Evolutionary conservation across 208 protist genomes (phyloP).

Genomic region (Leptomonas seymouri): DNA sequence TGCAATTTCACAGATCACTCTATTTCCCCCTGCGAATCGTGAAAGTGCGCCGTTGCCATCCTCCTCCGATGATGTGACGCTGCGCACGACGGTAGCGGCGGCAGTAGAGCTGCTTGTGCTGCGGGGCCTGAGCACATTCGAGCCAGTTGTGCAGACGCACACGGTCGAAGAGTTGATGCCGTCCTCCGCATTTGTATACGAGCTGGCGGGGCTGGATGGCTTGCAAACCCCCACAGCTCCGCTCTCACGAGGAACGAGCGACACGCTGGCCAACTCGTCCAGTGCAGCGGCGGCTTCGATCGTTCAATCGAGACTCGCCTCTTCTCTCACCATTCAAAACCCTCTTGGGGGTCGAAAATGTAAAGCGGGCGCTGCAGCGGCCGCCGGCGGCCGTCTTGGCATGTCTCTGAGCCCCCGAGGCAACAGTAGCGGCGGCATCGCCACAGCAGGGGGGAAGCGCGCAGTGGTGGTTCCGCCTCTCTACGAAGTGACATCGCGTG

Average conservation of each 20-base stretch:
- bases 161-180: constrained; percentile 30
- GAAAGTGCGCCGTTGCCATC: neutral
- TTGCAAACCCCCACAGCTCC: no score
- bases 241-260: neutral
- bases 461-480: constrained; percentile 11
- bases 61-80: constrained; percentile 11
- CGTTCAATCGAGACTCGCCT: neutral
- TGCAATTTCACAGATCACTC: constrained; percentile 1
- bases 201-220: constrained; percentile 17
- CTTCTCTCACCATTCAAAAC: neutral
- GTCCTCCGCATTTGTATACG: constrained; percentile 17
- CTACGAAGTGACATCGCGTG: constrained; percentile 29
- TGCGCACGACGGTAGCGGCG: constrained; percentile 39
- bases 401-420: neutral
- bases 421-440: neutral
- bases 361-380: neutral
- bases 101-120: constrained; percentile 43
- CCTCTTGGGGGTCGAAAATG: neutral
- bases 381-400: neutral
- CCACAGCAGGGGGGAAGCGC: constrained; percentile 11
- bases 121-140: constrained; percentile 41
- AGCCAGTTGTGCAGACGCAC: constrained; percentile 31
- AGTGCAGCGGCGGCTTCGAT: neutral
- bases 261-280: no score
- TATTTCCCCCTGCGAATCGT: neutral